These are phyloP conservation scores for Ceratobasidium sp. DNA, from an alignment of 1,284 basidiomycete genomes.

Conservation along the genomic window DNA sequence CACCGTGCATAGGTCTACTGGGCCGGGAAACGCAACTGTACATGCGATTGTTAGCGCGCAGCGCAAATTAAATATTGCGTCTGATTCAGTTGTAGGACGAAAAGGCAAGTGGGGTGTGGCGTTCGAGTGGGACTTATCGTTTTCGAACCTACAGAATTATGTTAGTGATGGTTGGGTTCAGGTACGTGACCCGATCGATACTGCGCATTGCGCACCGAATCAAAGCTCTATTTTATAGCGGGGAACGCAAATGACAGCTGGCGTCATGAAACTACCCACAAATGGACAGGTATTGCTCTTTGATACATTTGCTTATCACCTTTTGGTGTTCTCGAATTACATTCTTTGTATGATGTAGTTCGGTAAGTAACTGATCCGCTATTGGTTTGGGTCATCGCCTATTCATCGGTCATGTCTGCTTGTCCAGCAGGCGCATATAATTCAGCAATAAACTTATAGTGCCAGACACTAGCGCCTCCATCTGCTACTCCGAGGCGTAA, in stretches of 20 bases:
- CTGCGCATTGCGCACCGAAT: background rate
- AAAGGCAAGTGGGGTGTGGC: constrained; percentile 23
- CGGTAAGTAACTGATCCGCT: too few relatives aligned
- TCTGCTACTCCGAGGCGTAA: too few relatives aligned
- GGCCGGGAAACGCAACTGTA: constrained; percentile 35
- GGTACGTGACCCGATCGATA: constrained; percentile 15
- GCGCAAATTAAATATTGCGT: constrained; percentile 22
- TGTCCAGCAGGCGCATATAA: too few relatives aligned
- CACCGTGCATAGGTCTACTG: constrained; percentile 26
- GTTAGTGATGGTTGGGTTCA: constrained; percentile 44
- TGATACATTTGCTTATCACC: too few relatives aligned
- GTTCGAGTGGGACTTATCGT: constrained; percentile 27
- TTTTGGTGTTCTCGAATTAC: too few relatives aligned
- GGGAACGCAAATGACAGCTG: constrained; percentile 39
- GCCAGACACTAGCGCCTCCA: too few relatives aligned
- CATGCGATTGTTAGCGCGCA: constrained; percentile 34
- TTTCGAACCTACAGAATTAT: constrained; percentile 44
- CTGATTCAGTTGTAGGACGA: constrained; percentile 35
- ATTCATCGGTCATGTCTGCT: too few relatives aligned
- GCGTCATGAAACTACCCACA: constrained; percentile 51
- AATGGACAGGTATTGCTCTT: too few relatives aligned
- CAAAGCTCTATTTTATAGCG: background rate
- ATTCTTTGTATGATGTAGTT: too few relatives aligned
- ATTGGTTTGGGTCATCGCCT: too few relatives aligned
- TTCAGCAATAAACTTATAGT: too few relatives aligned